These are phyloP conservation scores for Blastocystis hominis DNA, from an alignment of 352 stramenopile species.

Conservation along the genomic window DNA sequence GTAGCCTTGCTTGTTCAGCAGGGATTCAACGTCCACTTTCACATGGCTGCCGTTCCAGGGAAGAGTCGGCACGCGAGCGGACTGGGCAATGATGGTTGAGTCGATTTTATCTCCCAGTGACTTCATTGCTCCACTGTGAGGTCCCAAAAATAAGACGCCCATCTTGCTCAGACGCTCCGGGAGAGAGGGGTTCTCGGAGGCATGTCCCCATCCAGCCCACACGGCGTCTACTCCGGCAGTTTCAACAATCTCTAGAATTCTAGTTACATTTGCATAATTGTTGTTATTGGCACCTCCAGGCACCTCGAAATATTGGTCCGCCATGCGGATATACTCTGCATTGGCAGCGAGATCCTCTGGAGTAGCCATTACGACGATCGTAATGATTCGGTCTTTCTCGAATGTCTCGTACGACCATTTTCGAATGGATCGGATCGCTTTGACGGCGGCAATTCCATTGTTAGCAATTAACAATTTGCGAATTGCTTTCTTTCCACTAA, in stretches of 20 bases:
- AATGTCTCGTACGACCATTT: slow-evolving; percentile 97
- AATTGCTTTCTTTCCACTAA: slow-evolving; percentile 75
- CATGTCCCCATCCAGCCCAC: slow-evolving; percentile 85
- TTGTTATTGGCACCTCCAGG: slow-evolving; percentile 98
- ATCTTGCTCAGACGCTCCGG: slow-evolving; percentile 82
- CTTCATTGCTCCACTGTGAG: slow-evolving; percentile 89
- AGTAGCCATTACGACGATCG: slow-evolving; percentile 98
- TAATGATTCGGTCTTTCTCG: slow-evolving; percentile 70
- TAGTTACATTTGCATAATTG: slow-evolving; percentile 99
- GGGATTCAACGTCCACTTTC: slow-evolving; percentile 70
- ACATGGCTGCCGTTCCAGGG: slow-evolving; percentile 94
- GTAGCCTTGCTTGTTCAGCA: slow-evolving; percentile 31
- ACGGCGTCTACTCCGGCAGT: slow-evolving; percentile 60
- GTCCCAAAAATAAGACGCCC: slow-evolving; percentile 71
- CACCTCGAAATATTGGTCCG: slow-evolving; percentile 96
- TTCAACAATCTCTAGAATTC: slow-evolving; percentile 83
- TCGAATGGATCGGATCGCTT: slow-evolving; percentile 95
- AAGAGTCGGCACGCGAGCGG: slow-evolving; percentile 92
- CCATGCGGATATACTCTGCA: slow-evolving; percentile 99
- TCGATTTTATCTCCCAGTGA: slow-evolving; percentile 94
- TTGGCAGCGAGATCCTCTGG: slow-evolving; percentile 96
- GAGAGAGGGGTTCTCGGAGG: slow-evolving; percentile 91
- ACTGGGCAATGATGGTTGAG: slow-evolving; percentile 98
- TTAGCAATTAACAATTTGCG: slow-evolving; percentile 96
- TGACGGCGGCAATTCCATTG: slow-evolving; percentile 98